These are phyloP conservation scores for Suillus subluteus DNA, from an alignment of 768 basidiomycete species.

Conservation along the genomic window DNA sequence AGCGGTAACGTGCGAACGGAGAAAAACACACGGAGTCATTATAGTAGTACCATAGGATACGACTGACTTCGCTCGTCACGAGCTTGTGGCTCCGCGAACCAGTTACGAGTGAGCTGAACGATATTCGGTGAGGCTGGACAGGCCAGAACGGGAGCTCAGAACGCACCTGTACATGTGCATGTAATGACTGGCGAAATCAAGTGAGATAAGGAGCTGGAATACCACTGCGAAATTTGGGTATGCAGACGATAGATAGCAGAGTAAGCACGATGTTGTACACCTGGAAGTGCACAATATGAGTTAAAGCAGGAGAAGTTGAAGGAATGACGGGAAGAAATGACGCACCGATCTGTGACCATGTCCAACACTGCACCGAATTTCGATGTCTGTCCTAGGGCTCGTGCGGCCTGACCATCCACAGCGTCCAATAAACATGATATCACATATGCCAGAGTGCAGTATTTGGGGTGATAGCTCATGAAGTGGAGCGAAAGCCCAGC, in stretches of 20 bases:
- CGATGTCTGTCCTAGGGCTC: constrained; percentile 86
- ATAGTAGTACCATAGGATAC: constrained; percentile 92
- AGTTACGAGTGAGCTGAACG: constrained; percentile 83
- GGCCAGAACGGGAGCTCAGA: constrained; percentile 1
- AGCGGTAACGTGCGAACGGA: background rate
- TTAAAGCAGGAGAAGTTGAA: background rate
- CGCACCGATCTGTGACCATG: constrained; percentile 98
- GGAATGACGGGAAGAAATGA: constrained; percentile 10
- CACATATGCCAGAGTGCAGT: constrained; percentile 87
- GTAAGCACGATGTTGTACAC: constrained; percentile 93
- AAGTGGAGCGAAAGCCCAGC: constrained; percentile 87
- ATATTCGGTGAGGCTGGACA: background rate
- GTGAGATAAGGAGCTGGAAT: constrained; percentile 94
- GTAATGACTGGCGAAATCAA: constrained; percentile 98
- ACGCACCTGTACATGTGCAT: constrained; percentile 99
- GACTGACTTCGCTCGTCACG: constrained; percentile 90
- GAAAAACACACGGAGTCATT: constrained; percentile 76
- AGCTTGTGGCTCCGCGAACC: constrained; percentile 93
- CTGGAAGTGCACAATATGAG: constrained; percentile 43
- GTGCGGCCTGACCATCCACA: constrained; percentile 91
- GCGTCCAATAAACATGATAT: constrained; percentile 94
- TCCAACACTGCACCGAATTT: constrained; percentile 98
- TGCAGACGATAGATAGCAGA: constrained; percentile 90
- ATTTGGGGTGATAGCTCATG: constrained; percentile 95
- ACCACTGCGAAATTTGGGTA: constrained; percentile 84